Evolutionary conservation across 2,329 filamentous ascomycete species (phyloP), one percentile per base, ranked within the genome.

Genomic region (Cryphonectria nitschkei): DNA sequence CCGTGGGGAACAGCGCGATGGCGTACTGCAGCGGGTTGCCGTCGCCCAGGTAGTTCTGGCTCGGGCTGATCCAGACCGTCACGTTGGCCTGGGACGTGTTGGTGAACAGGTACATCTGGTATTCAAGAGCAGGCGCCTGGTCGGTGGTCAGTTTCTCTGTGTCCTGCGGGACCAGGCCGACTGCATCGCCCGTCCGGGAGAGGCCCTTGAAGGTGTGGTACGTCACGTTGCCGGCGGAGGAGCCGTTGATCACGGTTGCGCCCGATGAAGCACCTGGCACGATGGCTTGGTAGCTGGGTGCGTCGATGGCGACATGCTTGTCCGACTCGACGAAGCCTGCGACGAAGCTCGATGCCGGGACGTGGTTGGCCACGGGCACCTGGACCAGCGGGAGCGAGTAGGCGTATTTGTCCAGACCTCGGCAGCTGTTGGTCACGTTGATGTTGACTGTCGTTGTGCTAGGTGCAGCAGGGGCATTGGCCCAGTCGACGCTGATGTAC

Each of bases 301-400:
- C 87, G 71, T 88, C 84, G 63, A 90, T 88, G 16, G 87, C 80
- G 32, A 89, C 80, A 68, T 85, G 81, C n/a, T 82, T 81, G 74
- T 91, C 88, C 0, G 86, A 86, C 78, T 92, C 90, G 62, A 91
- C 83, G 73, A 90, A 92, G 3, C 90, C 90, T 41, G 79, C 70
- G 9, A 79, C 82, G 78, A 90, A 92, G 68, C 81, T 82, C 1
- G 80, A 76, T 0, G 89, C 85, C 1, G 87, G 76, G 1, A 78
- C 76, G 7, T 84, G 83, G 62, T 85, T 82, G 72, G 84, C 82
- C 37, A 91, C 81, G 0, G 89, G 88, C 0, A 91, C 81, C 65
- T 87, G 82, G 1, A 92, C 79, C 14, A 82, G 80, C 0, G 86
- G 84, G 2, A 79, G 76, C 5, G 75, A 70, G 50, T 79, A 81